phyloP scores from a whole-genome alignment of 768 basidiomycete species.

The Boletus rubroflammeus region DNA sequence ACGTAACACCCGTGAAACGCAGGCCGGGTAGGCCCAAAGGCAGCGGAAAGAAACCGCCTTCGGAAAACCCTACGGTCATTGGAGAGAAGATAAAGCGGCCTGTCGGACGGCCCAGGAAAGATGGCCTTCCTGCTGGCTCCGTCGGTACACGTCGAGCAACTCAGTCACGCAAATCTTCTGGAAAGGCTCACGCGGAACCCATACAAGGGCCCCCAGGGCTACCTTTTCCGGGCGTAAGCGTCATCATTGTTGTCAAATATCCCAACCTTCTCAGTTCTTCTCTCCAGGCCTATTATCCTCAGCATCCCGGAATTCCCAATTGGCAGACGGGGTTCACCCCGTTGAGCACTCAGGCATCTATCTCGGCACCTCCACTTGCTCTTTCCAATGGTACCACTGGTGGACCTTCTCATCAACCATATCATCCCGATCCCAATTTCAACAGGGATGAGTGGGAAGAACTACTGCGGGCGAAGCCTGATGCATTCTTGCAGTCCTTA shows the following conservation, averaged over 20 bases:
- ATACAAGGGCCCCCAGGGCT: constrained; percentile 26
- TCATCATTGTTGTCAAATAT: background rate
- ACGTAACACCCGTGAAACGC: constrained; percentile 48
- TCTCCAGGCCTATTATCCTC: constrained; percentile 30
- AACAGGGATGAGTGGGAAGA: constrained; percentile 64
- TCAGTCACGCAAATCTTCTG: constrained; percentile 39
- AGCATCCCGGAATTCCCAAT: constrained; percentile 30
- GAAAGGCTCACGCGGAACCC: constrained; percentile 22
- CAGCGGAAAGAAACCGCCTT: constrained; percentile 64
- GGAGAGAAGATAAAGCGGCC: constrained; percentile 68
- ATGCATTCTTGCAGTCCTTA: constrained; percentile 54
- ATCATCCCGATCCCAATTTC: constrained; percentile 49
- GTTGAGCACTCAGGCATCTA: constrained; percentile 22
- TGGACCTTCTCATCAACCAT: constrained; percentile 25
- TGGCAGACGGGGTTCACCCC: constrained; percentile 31
- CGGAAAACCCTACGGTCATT: constrained; percentile 35
- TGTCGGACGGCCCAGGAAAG: constrained; percentile 77
- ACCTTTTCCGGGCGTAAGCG: constrained; percentile 31
- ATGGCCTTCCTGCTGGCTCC: constrained; percentile 76
- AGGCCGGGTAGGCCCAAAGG: constrained; percentile 77
- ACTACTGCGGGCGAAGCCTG: constrained; percentile 51
- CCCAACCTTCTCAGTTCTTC: background rate
- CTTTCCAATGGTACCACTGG: constrained; percentile 28
- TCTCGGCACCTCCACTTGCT: constrained; percentile 32
- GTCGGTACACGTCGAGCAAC: constrained; percentile 45